phyloP scores from a whole-genome alignment of 1,139 yeast genomes.

The Candida gigantensis region DNA sequence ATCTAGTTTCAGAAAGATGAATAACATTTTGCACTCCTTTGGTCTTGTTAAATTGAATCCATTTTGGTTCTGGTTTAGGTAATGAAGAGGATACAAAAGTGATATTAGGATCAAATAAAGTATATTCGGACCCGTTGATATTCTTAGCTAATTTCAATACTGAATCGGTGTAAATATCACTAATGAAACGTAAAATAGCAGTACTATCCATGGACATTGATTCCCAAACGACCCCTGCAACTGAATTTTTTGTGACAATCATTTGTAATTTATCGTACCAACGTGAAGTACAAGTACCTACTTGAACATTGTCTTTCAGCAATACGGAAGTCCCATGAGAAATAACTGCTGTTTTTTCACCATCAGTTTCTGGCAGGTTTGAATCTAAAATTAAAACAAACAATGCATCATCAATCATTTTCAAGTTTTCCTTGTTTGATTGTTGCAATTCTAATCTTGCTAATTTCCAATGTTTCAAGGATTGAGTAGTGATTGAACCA shows the following conservation, averaged over 20 bases:
- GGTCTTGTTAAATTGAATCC: constrained; percentile 53
- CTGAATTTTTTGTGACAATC: constrained; percentile 66
- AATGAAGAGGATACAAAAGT: constrained; percentile 39
- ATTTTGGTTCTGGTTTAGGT: constrained; percentile 43
- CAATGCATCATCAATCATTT: constrained; percentile 59
- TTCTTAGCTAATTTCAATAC: constrained; percentile 69
- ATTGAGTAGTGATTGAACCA: constrained; percentile 72
- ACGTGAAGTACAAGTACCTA: constrained; percentile 74
- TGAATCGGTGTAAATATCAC: constrained; percentile 76
- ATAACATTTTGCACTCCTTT: constrained; percentile 48
- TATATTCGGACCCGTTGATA: constrained; percentile 70
- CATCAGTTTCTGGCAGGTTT: constrained; percentile 53
- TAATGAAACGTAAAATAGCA: constrained; percentile 67
- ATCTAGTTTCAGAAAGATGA: constrained; percentile 72
- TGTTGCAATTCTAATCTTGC: constrained; percentile 54
- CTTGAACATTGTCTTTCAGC: constrained; percentile 57
- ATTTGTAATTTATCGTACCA: constrained; percentile 80
- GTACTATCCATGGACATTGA: constrained; percentile 81
- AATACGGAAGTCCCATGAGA: constrained; percentile 67
- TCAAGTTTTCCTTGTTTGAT: constrained; percentile 46
- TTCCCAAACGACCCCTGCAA: constrained; percentile 76
- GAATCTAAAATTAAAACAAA: constrained; percentile 69
- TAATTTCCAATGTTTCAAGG: constrained; percentile 60
- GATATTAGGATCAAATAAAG: constrained; percentile 52
- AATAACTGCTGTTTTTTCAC: constrained; percentile 46